Evolutionary conservation across 768 basidiomycete species (phyloP).

Genomic region (Hygrophoropsis aurantiaca): DNA sequence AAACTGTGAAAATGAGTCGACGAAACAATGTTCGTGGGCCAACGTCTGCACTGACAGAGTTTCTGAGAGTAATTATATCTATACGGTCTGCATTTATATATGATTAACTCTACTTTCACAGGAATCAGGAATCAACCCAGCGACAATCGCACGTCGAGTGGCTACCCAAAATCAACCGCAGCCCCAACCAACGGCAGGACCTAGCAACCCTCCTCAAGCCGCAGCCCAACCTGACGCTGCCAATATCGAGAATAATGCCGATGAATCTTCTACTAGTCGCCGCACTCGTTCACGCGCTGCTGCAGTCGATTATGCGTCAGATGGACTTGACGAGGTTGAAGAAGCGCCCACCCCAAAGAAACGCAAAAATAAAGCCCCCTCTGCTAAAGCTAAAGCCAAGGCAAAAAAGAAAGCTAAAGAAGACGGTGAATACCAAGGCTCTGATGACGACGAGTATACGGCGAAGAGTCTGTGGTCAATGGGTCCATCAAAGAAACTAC

Average conservation of each 20-base stretch:
- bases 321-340: conserved; percentile 68
- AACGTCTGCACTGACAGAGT: conserved; percentile 81
- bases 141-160: conserved; percentile 38
- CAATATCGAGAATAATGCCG: conserved; percentile 11
- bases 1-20: conserved; percentile 29
- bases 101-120: conserved; percentile 29
- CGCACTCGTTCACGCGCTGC: conserved; percentile 20
- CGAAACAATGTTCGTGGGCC: conserved; percentile 75
- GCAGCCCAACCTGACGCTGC: conserved; percentile 13
- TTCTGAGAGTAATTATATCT: conserved; percentile 51
- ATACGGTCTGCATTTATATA: conserved; percentile 1
- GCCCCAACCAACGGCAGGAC: conserved; percentile 45
- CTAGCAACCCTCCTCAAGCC: conserved; percentile 33
- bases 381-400: conserved; percentile 39
- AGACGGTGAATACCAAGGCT: conserved; percentile 49
- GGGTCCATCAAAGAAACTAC: conserved; percentile 47
- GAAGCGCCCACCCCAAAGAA: conserved; percentile 48
- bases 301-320: conserved; percentile 60
- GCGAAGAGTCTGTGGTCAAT: conserved; percentile 48
- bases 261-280: conserved; percentile 11
- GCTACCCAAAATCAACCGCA: conserved; percentile 28
- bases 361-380: conserved; percentile 51
- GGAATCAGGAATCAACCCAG: conserved; percentile 54
- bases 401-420: conserved; percentile 41
- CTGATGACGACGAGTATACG: conserved; percentile 66